Conservation (phyloP, 1,284 basidiomycete species). For the Anthracocystis walkeri region DNA sequence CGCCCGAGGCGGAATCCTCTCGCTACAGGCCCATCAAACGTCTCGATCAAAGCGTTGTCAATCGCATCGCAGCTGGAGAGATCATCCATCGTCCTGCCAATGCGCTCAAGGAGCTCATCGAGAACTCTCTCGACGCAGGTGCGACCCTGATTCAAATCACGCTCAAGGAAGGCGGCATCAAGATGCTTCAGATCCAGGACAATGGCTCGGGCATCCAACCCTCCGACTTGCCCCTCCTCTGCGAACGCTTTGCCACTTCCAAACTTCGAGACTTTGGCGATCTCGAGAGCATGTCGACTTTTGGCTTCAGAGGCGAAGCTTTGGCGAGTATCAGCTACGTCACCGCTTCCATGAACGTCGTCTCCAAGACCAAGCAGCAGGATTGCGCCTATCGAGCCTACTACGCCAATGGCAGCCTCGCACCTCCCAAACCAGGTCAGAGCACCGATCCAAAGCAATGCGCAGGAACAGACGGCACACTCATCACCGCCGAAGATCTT, state of each 20-base stretch:
- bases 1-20: constrained; percentile 34
- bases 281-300: constrained; percentile 85
- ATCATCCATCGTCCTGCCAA: constrained; percentile 96
- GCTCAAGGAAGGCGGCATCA: constrained; percentile 95
- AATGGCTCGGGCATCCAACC: constrained; percentile 89
- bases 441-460: constrained; percentile 78
- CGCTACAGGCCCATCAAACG: constrained; percentile 42
- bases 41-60: constrained; percentile 73
- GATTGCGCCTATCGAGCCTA: constrained; percentile 63
- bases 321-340: constrained; percentile 96
- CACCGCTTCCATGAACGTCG: constrained; percentile 81
- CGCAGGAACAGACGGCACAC: constrained; percentile 94
- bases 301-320: constrained; percentile 97
- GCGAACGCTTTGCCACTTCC: constrained; percentile 95
- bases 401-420: constrained; percentile 57
- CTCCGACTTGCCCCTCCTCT: constrained; percentile 86
- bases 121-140: constrained; percentile 94
- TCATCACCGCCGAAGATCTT: constrained; percentile 91
- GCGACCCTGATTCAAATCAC: constrained; percentile 87
- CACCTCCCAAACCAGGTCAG: constrained; percentile 55
- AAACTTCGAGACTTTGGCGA: constrained; percentile 91
- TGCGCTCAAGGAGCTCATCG: constrained; percentile 94
- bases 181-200: constrained; percentile 94
- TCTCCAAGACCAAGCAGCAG: constrained; percentile 76
- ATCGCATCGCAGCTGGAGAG: constrained; percentile 77